These are phyloP conservation scores for Rosa hybrid DNA, from an alignment of 331 rosid species.

Conservation along the genomic window DNA sequence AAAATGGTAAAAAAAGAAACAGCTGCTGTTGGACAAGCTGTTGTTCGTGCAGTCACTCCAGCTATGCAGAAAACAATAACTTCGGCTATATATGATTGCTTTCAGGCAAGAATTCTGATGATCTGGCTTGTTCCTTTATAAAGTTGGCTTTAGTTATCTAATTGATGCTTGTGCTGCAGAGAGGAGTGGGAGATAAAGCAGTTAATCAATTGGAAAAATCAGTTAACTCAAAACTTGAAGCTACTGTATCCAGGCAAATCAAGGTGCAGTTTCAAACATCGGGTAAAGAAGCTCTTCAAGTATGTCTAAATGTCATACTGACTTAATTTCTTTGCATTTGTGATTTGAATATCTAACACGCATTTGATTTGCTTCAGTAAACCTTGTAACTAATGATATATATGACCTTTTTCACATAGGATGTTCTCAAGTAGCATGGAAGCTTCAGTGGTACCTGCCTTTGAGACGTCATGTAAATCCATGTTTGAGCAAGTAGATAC, in stretches of 20 bases:
- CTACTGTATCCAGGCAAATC: slow-evolving; percentile 90
- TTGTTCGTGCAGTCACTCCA: slow-evolving; percentile 40
- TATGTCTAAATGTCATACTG: slow-evolving; percentile 27
- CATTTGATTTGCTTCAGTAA: neutral
- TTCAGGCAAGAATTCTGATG: slow-evolving; percentile 66
- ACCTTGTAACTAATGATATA: slow-evolving; percentile 17
- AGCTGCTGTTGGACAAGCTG: slow-evolving; percentile 63
- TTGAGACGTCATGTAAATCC: slow-evolving; percentile 88
- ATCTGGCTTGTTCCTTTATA: neutral
- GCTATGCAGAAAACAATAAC: slow-evolving; percentile 80
- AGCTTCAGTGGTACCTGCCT: slow-evolving; percentile 79
- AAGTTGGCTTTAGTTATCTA: slow-evolving; percentile 42
- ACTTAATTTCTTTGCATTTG: slow-evolving; percentile 17
- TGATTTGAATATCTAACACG: slow-evolving; percentile 4
- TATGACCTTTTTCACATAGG: slow-evolving; percentile 46
- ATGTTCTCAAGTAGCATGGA: slow-evolving; percentile 81
- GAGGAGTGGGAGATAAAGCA: slow-evolving; percentile 96
- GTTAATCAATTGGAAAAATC: slow-evolving; percentile 95
- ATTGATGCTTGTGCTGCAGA: slow-evolving; percentile 52
- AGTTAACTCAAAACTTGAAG: slow-evolving; percentile 81
- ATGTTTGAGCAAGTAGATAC: slow-evolving; percentile 97
- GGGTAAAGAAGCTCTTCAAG: slow-evolving; percentile 97
- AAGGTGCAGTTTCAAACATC: slow-evolving; percentile 97
- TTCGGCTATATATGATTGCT: slow-evolving; percentile 68
- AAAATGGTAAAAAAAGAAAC: too few species aligned